Conservation (phyloP, 352 stramenopile genomes). For the Phytophthora macrochlamydospora region DNA sequence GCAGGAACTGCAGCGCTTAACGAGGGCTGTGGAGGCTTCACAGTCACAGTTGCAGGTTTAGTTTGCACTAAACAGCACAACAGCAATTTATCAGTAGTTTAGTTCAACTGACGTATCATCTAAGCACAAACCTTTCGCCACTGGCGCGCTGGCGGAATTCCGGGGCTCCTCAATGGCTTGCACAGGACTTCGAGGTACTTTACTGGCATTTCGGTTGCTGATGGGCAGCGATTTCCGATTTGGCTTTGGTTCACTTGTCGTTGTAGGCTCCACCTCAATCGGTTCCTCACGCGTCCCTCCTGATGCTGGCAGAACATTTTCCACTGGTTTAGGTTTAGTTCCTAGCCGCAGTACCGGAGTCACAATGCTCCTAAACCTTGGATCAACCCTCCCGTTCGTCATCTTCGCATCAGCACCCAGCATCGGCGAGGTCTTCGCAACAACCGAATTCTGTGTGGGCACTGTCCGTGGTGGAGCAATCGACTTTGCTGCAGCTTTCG, state of each 20-base stretch:
- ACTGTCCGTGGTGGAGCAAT: constrained; percentile 4
- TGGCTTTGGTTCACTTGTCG: constrained; percentile 3
- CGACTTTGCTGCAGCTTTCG: constrained; percentile 27
- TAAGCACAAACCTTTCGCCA: constrained; percentile 13
- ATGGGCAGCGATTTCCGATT: neutral
- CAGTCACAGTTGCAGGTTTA: neutral
- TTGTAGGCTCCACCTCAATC: neutral
- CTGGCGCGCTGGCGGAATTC: constrained; percentile 5
- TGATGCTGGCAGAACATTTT: constrained; percentile 3
- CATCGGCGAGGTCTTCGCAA: neutral
- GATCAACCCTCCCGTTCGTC: neutral
- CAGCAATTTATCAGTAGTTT: too few species aligned
- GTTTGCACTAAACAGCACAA: neutral
- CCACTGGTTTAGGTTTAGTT: constrained; percentile 10
- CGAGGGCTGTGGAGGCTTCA: neutral
- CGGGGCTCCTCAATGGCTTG: constrained; percentile 3
- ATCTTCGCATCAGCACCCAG: constrained; percentile 16
- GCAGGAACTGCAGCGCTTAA: neutral
- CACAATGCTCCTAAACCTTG: constrained; percentile 12
- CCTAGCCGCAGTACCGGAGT: constrained; percentile 14
- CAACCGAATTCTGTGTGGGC: neutral
- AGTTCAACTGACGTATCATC: too few species aligned
- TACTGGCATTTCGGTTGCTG: neutral
- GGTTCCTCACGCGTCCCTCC: neutral
- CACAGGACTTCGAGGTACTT: constrained; percentile 10